Evolutionary conservation across 495 filamentous ascomycete genomes (phyloP), one percentile per base, ranked within the genome.

Genomic region (Rhypophila decipiens): DNA sequence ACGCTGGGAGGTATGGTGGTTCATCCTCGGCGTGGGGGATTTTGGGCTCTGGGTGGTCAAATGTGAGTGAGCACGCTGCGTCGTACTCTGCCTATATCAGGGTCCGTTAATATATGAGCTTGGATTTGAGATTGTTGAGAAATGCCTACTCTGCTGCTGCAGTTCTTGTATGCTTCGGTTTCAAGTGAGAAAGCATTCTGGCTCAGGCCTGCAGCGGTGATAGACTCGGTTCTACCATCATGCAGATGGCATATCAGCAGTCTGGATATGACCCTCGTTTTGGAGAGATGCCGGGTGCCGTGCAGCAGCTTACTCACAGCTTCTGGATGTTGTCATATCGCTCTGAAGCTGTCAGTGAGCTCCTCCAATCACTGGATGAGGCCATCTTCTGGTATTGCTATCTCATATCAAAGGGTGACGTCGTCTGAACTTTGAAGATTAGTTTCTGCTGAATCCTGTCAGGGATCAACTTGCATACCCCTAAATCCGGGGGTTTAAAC

Each of bases 251-350:
- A 4, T 11, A 22, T 18, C 38, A 19, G 11, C 4, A 20, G 18
- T 23, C 8, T 3, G 36, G 2, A 38, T 19, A 13, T 33, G 29
- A 7, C 8, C 29, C 7, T 8, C 7, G 13, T 12, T 21, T 13
- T 20, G 20, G 12, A 24, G 18, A 4, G 19, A 19, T 13, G 12
- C 21, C 10, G 29, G 20, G 23, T 13, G 5, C 5, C 18, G 39
- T n/a, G n/a, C n/a, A n/a, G n/a, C n/a, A n/a, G 15, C 21, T 9
- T 7, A 56, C 72, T 67, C 49, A 77, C 75, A 79, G 63, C 46
- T 49, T 61, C 37, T 75, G 63, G 15, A 78, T 77, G 36, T 69
- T 75, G 2, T 77, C 73, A 58, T 74, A 78, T 50, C 75, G 64
- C 47, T 72, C 66, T 2, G 64, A 61, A 11, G 73, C 69, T n/a